Evolutionary conservation across 2,329 filamentous ascomycete genomes (phyloP), one percentile per base, ranked within the genome.

Genomic region (Lecanoromycetidae sp.): DNA sequence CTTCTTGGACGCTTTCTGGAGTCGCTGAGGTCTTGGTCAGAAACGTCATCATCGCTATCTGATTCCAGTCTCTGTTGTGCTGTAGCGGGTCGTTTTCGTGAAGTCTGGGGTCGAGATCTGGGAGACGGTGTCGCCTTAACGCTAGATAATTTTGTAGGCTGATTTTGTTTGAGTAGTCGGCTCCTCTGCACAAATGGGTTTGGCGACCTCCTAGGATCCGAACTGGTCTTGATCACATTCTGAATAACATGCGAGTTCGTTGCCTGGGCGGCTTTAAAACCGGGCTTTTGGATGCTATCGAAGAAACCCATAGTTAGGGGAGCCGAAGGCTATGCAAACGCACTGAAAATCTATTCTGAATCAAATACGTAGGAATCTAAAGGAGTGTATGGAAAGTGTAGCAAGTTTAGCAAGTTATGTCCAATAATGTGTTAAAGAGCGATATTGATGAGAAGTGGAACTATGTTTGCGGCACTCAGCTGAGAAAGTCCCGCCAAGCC

Each of bases 31-130:
- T 52, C 55, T 30, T 54, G 50, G 19, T 56, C 58, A 33, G 52
- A 54, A n/a, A 52, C 55, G 22, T 42, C 41, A 27, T 56, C 57
- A 30, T 60, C 58, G 49, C 57, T 59, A 46, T 59, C 60, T 12
- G 58, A 60, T 34, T 57, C 54, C 15, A 59, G 49, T 12, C 53
- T 52, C 30, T 54, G 38, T 35, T 54, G 56, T 29, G 52, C 34
- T 19, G 57, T 53, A 17, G 54, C 54, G 13, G 34, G 30, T n/a
- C 53, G 46, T 42, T 49, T 55, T 33, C 52, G 48, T 17, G 44
- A 25, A 25, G 44, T 46, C n/a, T 50, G 32, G 13, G 23, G 9
- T 17, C 22, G 27, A 5, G 43, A 22, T 32, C 27, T 44, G 6
- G 44, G 29, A 19, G 45, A 49, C 20, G 50, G 30, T 22, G 26